phyloP scores from a whole-genome alignment of 371 early-diverging fungal species.

The Massospora cicadina region DNA sequence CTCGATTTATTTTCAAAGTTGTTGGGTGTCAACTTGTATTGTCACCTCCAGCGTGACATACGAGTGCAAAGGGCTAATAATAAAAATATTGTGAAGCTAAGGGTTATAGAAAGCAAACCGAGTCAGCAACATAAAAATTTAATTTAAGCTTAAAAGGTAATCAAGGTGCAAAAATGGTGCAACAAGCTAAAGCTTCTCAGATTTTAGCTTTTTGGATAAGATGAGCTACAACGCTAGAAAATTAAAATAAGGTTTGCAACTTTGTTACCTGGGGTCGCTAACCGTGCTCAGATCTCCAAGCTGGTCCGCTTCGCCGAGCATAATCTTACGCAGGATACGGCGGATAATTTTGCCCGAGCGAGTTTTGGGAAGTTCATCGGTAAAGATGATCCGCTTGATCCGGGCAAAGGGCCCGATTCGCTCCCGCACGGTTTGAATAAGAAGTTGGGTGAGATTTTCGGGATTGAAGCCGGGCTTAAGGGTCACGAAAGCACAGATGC shows the following conservation, averaged over 20 bases:
- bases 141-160: neutral
- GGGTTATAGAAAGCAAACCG: no score
- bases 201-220: neutral
- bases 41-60: no score
- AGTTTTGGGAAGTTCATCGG: slow-evolving; percentile 91
- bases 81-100: no score
- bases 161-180: neutral
- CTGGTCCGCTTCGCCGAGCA: slow-evolving; percentile 61
- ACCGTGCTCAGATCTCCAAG: slow-evolving; percentile 79
- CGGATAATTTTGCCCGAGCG: slow-evolving; percentile 96
- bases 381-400: slow-evolving; percentile 69
- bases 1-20: no score
- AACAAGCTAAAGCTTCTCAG: neutral
- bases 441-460: slow-evolving; percentile 31
- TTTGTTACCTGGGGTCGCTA: slow-evolving; percentile 45
- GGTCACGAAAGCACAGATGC: slow-evolving; percentile 52
- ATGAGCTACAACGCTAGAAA: slow-evolving; percentile 1
- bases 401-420: slow-evolving; percentile 92
- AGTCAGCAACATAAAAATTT: no score
- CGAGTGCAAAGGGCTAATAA: no score
- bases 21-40: no score
- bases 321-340: slow-evolving; percentile 83
- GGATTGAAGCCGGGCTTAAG: slow-evolving; percentile 38
- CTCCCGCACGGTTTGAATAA: slow-evolving; percentile 60
- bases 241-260: neutral